A percentile compares a stretch with the other conserved stretches of the same genome.
Conservation (phyloP, 352 stramenopile genomes). For the Pythium dissimile region DNA sequence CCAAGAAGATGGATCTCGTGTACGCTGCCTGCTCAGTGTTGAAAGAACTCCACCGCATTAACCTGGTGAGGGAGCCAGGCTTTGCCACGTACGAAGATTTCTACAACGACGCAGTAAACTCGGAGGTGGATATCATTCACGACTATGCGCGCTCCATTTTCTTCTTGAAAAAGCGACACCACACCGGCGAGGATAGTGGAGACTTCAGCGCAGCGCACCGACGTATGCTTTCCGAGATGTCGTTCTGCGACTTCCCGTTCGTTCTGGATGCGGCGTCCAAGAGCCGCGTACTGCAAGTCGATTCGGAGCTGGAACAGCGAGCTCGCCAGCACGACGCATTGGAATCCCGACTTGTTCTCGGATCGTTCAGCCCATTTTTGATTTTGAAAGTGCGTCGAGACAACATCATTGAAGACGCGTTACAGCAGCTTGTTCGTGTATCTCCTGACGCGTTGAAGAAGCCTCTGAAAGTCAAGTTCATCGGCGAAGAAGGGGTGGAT, state of each 20-base stretch:
- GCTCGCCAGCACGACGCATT: slow-evolving; percentile 54
- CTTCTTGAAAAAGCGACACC: slow-evolving; percentile 61
- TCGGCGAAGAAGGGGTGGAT: slow-evolving; percentile 78
- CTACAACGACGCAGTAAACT: slow-evolving; percentile 83
- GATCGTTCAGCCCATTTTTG: slow-evolving; percentile 50
- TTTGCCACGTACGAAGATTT: slow-evolving; percentile 74
- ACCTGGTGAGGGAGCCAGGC: slow-evolving; percentile 31
- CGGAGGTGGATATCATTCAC: slow-evolving; percentile 74
- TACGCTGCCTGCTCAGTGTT: slow-evolving; percentile 68
- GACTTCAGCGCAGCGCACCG: slow-evolving; percentile 25
- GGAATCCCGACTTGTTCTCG: slow-evolving; percentile 30
- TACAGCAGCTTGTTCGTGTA: slow-evolving; percentile 67
- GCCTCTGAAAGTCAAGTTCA: slow-evolving; percentile 80
- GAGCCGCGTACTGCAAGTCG: slow-evolving; percentile 68
- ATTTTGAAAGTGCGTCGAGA: slow-evolving; percentile 64
- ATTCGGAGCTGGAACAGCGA: slow-evolving; percentile 72
- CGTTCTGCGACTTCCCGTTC: slow-evolving; percentile 80
- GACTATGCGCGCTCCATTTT: slow-evolving; percentile 74
- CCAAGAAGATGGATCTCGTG: slow-evolving; percentile 70
- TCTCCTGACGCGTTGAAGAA: slow-evolving; percentile 71
- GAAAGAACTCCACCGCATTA: slow-evolving; percentile 66
- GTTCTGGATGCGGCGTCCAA: slow-evolving; percentile 79
- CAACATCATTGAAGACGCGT: slow-evolving; percentile 69
- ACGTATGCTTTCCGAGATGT: slow-evolving; percentile 72
- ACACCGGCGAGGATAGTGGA: slow-evolving; percentile 1